Percentiles rank a stretch among this genome's conserved stretches.
Conservation (phyloP, 371 early-diverging fungal species). For the Mucor saturninus region DNA sequence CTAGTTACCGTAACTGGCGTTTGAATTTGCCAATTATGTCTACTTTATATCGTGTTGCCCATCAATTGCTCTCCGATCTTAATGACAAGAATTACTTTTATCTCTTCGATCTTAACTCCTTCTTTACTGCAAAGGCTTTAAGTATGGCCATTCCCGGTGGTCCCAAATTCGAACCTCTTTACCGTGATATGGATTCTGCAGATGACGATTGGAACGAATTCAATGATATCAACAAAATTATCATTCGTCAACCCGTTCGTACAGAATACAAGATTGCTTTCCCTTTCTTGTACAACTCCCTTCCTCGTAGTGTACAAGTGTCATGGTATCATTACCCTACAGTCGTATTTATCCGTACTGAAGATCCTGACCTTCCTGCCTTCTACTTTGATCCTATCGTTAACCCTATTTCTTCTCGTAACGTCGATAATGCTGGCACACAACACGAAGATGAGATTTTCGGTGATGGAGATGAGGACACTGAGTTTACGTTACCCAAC, state of each 20-base stretch:
- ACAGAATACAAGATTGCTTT: slow-evolving; percentile 99
- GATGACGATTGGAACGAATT: slow-evolving; percentile 99
- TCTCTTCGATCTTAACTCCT: slow-evolving; percentile 92
- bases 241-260: slow-evolving; percentile 96
- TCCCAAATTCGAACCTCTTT: slow-evolving; percentile 97
- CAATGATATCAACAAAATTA: slow-evolving; percentile 99
- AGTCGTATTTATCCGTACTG: slow-evolving; percentile 85
- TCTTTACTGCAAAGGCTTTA: slow-evolving; percentile 97
- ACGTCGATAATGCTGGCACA: slow-evolving; percentile 55
- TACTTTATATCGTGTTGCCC: slow-evolving; percentile 90
- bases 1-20: slow-evolving; percentile 92
- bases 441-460: slow-evolving; percentile 89
- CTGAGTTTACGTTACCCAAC: slow-evolving; percentile 81
- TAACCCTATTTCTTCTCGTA: slow-evolving; percentile 93
- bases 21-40: slow-evolving; percentile 94
- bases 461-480: slow-evolving; percentile 74
- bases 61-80: slow-evolving; percentile 92
- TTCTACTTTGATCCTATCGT: slow-evolving; percentile 97
- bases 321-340: slow-evolving; percentile 95
- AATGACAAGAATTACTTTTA: slow-evolving; percentile 96
- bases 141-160: slow-evolving; percentile 99
- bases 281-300: slow-evolving; percentile 96
- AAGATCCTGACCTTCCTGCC: slow-evolving; percentile 96
- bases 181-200: slow-evolving; percentile 91
- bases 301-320: slow-evolving; percentile 91